Evolutionary conservation across 1,284 basidiomycete species (phyloP), one percentile per base, ranked within the genome.

Genomic region (Pascua sp.): DNA sequence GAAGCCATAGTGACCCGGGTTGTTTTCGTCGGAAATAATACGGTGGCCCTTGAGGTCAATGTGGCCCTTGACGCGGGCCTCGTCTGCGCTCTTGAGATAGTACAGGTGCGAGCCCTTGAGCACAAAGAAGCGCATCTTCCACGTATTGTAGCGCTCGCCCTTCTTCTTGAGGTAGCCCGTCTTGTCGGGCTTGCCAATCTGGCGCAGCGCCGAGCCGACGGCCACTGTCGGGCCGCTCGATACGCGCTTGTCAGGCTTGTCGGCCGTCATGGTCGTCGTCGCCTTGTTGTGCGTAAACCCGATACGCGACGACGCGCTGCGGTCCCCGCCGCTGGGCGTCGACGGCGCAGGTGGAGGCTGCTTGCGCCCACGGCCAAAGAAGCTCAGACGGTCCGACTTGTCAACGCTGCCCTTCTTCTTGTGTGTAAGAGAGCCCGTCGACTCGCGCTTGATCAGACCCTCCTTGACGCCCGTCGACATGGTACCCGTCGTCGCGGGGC

Each of bases 121-220:
- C n/a, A 96, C 86, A 66, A 96, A 90, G 79, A 90, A 98, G 48
- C 95, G 82, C 66, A 83, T 75, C 79, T 97, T 98, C 96, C 95
- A 98, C 13, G 83, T 83, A 69, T 91, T 92, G 78, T 97, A 98
- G 58, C 88, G 82, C 55, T 97, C 95, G 16, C 91, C 90, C 78
- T 87, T 91, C 83, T 98, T 99, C 73, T 89, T 84, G 86, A 99
- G 88, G 88, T 91, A 98, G 10, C 96, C 93, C 24, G 83, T 80
- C 72, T 90, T 86, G 77, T 97, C 93, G 13, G 91, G 86, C 43
- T 83, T 83, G 13, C 93, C 92, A 62, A 97, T 93, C 77, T 93
- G 89, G 60, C 90, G 85, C 49, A 95, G 75, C 42, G 94, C 88
- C 12, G 74, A 59, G 11, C 69, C 69, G 17, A 59, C 51, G 12